Evolutionary conservation across 1,284 basidiomycete species (phyloP), one percentile per base, ranked within the genome.

Genomic region (Naganishia sp.): DNA sequence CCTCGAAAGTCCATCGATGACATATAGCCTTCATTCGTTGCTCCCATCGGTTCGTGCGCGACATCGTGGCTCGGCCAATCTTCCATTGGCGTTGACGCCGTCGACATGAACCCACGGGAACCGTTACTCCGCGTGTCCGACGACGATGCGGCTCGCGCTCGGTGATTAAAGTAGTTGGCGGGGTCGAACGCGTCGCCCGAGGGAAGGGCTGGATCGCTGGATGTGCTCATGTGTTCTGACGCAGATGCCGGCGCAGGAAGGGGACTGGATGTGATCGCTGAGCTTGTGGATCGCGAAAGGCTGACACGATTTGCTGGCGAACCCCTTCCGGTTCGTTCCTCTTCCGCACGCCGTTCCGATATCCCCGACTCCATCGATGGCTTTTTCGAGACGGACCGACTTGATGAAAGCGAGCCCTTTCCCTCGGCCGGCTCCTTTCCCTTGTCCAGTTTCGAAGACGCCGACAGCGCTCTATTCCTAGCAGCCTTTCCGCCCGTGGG

Each of bases 391-490:
- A 57, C 55, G 3, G 43, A 45, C 11, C 43, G 45, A 57, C 43
- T 28, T 44, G 43, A n/a, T 2, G 55, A 21, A 16, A 21, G 43
- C 6, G 55, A 45, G 6, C 11, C n/a, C 5, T 6, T 5, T 45
- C 44, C 42, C 2, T 43, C 45, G 33, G 39, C 46, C 28, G 45
- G 54, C 45, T 18, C 61, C 43, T 64, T 55, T n/a, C 59, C 66
- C 5, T 67, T 59, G 15, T 64, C 67, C 50, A 57, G 55, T 39
- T 57, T 66, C 7, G 68, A 57, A 1, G 61, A 54, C 7, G 67
- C 33, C 21, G 61, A 63, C 50, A 44, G n/a, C 6, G 61, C 43
- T 61, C 57, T 33, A 31, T 31, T 45, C 39, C 49, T 50, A 36
- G 25, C 36, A n/a, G 54, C 39, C 44, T 55, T 50, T 43, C 31